Percentiles rank a stretch among this genome's conserved stretches.
Evolutionary conservation across 23 red algal genomes (phyloP).

Genomic region (Rhodosorus marinus): DNA sequence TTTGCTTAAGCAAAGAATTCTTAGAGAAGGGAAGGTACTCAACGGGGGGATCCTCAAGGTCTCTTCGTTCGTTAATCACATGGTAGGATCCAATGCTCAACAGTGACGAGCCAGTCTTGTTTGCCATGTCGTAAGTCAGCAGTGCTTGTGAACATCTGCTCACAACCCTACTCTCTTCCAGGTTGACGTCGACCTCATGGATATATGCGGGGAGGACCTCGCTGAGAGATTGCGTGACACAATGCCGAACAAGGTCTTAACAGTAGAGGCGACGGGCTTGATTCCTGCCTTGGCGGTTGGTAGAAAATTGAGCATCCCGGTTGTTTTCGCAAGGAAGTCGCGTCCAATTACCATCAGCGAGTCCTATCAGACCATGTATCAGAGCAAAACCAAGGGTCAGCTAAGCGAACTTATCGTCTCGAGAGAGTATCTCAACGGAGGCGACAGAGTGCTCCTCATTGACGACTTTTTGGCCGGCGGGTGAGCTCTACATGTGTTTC

Average conservation of each 20-base stretch:
- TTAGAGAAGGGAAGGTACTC: slow-evolving; percentile 61
- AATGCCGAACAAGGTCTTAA: slow-evolving; percentile 74
- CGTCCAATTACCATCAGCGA: slow-evolving; percentile 70
- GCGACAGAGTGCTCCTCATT: slow-evolving; percentile 66
- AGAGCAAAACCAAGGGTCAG: slow-evolving; percentile 63
- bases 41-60: slow-evolving; percentile 65
- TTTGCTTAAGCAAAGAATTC: slow-evolving; percentile 40
- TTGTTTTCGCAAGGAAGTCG: slow-evolving; percentile 70
- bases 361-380: slow-evolving; percentile 67
- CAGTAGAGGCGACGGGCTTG: slow-evolving; percentile 67
- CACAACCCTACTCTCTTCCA: too few species aligned
- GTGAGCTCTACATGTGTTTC: too few species aligned
- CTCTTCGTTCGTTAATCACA: slow-evolving; percentile 73
- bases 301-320: slow-evolving; percentile 19
- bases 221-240: slow-evolving; percentile 33
- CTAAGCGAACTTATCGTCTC: slow-evolving; percentile 54
- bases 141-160: too few species aligned
- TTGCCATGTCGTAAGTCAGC: too few species aligned
- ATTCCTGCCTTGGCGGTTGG: slow-evolving; percentile 40
- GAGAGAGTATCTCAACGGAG: slow-evolving; percentile 43
- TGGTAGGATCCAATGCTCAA: too few species aligned
- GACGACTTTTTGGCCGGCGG: slow-evolving; percentile 89
- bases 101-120: too few species aligned
- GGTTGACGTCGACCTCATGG: slow-evolving; percentile 59
- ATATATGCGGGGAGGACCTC: slow-evolving; percentile 67